A percentile compares a stretch with the other conserved stretches of the same genome.
Conservation (phyloP, 306 rosid species). For the Gynostemma pentaphyllum region DNA sequence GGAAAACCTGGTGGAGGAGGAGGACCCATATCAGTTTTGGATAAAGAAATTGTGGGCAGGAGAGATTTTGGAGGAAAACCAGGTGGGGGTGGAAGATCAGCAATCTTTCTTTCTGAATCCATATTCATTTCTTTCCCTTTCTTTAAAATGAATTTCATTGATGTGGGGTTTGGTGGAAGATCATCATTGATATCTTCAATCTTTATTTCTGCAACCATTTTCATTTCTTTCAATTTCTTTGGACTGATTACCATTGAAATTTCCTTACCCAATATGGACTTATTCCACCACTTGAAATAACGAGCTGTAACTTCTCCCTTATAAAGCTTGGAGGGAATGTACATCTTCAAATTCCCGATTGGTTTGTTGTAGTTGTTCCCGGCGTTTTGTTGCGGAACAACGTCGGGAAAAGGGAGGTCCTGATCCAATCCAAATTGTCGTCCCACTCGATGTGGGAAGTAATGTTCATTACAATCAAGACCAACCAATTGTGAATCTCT, state of each 20-base stretch:
- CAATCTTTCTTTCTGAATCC: not conserved
- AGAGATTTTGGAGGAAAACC: conserved; percentile 3
- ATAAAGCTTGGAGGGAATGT: conserved; percentile 22
- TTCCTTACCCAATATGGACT: not conserved
- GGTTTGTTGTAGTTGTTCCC: conserved; percentile 4
- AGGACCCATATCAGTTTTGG: no score
- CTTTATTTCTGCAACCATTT: not conserved
- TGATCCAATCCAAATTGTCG: conserved; percentile 61
- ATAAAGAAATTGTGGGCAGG: no score
- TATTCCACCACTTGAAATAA: conserved; percentile 12
- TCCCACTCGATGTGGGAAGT: conserved; percentile 44
- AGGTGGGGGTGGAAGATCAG: not conserved
- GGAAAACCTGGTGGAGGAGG: no score
- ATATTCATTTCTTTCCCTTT: no score
- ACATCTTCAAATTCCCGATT: conserved; percentile 9
- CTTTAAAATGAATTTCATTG: no score
- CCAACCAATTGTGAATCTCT: conserved; percentile 36
- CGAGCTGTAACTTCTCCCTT: conserved; percentile 24
- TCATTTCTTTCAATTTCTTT: not conserved
- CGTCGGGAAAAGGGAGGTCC: conserved; percentile 26
- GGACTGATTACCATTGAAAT: not conserved
- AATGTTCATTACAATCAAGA: conserved; percentile 20
- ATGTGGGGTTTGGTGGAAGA: no score
- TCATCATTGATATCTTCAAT: no score
- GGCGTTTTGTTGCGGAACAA: no score